Base-by-base conservation (phyloP, 2,329 filamentous ascomycete species). In the Ophiostoma montium region DNA sequence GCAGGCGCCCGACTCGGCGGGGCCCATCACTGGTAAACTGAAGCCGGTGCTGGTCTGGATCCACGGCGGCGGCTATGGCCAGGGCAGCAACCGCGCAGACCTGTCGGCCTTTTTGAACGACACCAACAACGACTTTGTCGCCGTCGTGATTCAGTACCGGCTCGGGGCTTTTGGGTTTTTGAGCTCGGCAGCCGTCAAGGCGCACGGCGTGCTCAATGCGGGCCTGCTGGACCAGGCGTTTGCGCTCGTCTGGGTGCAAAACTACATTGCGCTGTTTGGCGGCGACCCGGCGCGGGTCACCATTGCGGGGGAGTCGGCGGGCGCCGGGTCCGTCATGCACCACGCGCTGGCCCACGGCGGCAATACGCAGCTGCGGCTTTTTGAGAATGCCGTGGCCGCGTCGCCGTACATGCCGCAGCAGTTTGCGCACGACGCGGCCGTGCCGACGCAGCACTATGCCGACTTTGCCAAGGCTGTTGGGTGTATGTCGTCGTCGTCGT, bases 31-130 rank as follows among this genome's bases (percentile, higher is more conserved):
- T 65, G 3, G 67, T 63, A n/a, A 70, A 70, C n/a, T n/a, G 48
- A 57, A 75, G 11, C 73, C 72, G 0, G 72, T 76, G 5, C 71
- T 71, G 61, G 64, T 76, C 7, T 76, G 68, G 57, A 74, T 76
- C 47, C 71, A 61, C 42, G 59, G 56, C 21, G 59, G 60, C 11
- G 60, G 60, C 9, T 61, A 61, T 19, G 59, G 59, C 23, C 33
- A 42, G 2, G 59, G 57, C 18, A 46, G 56, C 50, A 41, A 53
- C 35, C 9, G 54, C 52, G 47, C 50, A 41, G 54, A 59, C 12
- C 52, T 61, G 38, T 47, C 48, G 15, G 47, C 36, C 23, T 56
- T 61, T 42, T 53, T 58, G 21, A 53, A 52, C 42, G 59, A 57
- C 45, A 55, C 54, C 42, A 57, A 44, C 35, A 54, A 58, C 33